Conservation (phyloP, 352 stramenopile species). For the Phytopythium oedochilum region DNA sequence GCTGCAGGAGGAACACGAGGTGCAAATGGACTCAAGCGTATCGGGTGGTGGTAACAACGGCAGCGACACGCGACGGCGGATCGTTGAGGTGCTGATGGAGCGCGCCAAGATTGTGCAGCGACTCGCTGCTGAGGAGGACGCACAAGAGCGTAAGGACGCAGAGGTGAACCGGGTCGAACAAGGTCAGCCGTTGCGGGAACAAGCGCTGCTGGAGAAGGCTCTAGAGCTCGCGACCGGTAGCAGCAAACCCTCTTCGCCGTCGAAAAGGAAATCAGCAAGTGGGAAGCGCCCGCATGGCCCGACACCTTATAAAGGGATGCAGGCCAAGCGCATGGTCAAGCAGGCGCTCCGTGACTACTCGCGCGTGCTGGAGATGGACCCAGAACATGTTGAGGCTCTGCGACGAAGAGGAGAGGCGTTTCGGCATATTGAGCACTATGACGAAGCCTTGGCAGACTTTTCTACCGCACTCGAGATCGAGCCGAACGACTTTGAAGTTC, state of each 20-base stretch:
- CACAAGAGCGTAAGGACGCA: constrained; percentile 34
- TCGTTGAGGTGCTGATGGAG: constrained; percentile 57
- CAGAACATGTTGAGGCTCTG: constrained; percentile 35
- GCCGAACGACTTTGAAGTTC: constrained; percentile 50
- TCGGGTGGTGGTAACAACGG: not conserved
- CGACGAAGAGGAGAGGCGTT: constrained; percentile 42
- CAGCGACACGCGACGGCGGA: constrained; percentile 14
- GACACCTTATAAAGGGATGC: constrained; percentile 22
- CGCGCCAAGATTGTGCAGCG: constrained; percentile 46
- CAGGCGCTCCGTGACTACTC: constrained; percentile 64
- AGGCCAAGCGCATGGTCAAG: constrained; percentile 35
- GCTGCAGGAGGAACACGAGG: constrained; percentile 45
- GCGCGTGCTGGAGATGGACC: constrained; percentile 38
- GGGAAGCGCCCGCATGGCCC: not conserved
- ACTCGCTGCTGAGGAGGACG: constrained; percentile 50
- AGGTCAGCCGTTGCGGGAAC: constrained; percentile 14
- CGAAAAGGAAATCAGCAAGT: not conserved
- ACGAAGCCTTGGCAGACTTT: constrained; percentile 59
- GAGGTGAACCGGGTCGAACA: constrained; percentile 43
- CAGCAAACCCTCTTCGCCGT: constrained; percentile 2
- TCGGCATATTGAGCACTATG: constrained; percentile 36
- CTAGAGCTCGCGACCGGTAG: not conserved
- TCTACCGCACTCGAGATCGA: constrained; percentile 35
- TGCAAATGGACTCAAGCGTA: constrained; percentile 14
- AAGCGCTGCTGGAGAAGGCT: not conserved